Conservation (phyloP, 202 grass and related monocot genomes). For the Elaeis oleifera region DNA sequence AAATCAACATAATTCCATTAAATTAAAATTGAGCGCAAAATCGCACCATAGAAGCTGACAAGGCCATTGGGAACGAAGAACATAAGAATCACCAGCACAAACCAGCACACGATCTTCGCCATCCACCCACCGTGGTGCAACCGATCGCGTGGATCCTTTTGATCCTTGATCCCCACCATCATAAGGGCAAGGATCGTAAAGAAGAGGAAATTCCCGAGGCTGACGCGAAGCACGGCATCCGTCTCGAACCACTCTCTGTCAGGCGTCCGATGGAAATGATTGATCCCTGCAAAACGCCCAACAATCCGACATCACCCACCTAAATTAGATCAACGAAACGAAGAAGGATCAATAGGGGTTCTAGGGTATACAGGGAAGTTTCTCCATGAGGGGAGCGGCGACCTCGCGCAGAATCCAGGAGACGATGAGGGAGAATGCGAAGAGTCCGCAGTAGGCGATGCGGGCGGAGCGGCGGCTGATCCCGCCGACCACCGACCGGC, state of each 20-base stretch:
- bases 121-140: slow-evolving; percentile 96
- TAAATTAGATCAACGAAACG: not conserved
- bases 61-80: slow-evolving; percentile 95
- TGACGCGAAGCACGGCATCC: slow-evolving; percentile 92
- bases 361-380: slow-evolving; percentile 53
- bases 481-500: slow-evolving; percentile 88
- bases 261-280: slow-evolving; percentile 90
- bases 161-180: slow-evolving; percentile 96
- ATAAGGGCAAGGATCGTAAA: slow-evolving; percentile 84
- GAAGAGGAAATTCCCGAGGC: slow-evolving; percentile 95
- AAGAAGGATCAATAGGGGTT: not conserved
- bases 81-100: slow-evolving; percentile 72
- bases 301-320: not conserved
- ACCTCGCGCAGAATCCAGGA: slow-evolving; percentile 97
- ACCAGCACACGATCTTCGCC: slow-evolving; percentile 96
- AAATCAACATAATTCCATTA: not conserved
- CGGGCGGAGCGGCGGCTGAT: slow-evolving; percentile 93
- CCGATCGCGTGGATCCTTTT: slow-evolving; percentile 94
- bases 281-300: slow-evolving; percentile 55
- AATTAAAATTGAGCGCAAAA: not conserved
- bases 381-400: slow-evolving; percentile 89
- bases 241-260: slow-evolving; percentile 99
- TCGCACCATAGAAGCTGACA: slow-evolving; percentile 84
- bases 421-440: slow-evolving; percentile 86
- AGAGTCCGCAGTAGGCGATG: slow-evolving; percentile 98